Evolutionary conservation across 2,329 filamentous ascomycete genomes (phyloP).

Genomic region (Phialophora expanda): DNA sequence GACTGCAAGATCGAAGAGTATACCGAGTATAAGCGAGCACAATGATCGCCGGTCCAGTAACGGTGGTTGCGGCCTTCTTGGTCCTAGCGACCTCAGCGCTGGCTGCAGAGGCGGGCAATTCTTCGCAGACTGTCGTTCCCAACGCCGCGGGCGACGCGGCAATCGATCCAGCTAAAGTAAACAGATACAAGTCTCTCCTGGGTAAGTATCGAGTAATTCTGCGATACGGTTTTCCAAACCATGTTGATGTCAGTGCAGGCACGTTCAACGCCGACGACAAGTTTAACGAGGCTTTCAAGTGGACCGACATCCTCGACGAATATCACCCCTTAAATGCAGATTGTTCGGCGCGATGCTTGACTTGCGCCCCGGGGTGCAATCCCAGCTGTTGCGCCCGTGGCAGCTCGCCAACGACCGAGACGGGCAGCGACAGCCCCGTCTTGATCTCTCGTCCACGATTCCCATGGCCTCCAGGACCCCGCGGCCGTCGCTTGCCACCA

Average conservation of each 20-base stretch:
- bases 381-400: slow-evolving; percentile 22
- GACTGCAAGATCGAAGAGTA: not conserved
- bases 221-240: not conserved
- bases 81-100: slow-evolving; percentile 11
- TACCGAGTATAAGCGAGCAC: not conserved
- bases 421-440: not conserved
- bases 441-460: not conserved
- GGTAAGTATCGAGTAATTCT: not conserved
- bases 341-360: slow-evolving; percentile 20
- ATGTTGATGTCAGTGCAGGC: slow-evolving; percentile 13
- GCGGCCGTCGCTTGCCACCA: slow-evolving; percentile 15
- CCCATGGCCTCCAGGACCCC: not conserved
- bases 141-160: slow-evolving; percentile 13
- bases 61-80: not conserved
- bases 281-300: slow-evolving; percentile 25
- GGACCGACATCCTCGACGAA: slow-evolving; percentile 27
- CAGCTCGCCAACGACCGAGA: too few species aligned
- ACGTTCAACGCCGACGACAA: not conserved
- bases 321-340: slow-evolving; percentile 1
- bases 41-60: not conserved
- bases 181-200: slow-evolving; percentile 25
- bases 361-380: slow-evolving; percentile 28
- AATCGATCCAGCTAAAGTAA: slow-evolving; percentile 18
- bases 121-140: slow-evolving; percentile 20
- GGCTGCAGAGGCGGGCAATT: slow-evolving; percentile 14